Evolutionary conservation across 108 stramenopile genomes (phyloP), one percentile per base, ranked within the genome.

Genomic region (Aureococcus anophagefferens): DNA sequence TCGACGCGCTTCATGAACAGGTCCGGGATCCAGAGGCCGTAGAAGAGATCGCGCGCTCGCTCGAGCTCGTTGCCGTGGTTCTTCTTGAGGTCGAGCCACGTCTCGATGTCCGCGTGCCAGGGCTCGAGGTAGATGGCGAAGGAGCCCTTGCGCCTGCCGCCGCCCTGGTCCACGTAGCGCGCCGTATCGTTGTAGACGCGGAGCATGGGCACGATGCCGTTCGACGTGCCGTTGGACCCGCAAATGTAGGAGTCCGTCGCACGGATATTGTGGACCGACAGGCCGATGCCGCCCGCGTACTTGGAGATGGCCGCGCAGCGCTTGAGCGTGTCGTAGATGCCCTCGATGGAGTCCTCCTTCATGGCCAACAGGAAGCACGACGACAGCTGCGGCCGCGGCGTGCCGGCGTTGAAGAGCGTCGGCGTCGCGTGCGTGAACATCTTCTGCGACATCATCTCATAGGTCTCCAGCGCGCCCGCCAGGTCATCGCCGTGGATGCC

Each of bases 131-230:
- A 98, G 68, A 96, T 77, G 21, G 97, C 97, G 81, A 98, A 93
- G 35, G 95, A 93, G 13, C 97, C 97, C 30, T 94, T 94, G 62
- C 97, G 80, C 76, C 94, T 96, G 30, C 96, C 96, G 16, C 96
- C 97, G 5, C 95, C 97, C 74, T 98, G 97, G 79, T 98, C 92
- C 14, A 98, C 97, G 73, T 96, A 96, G 45, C 96, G 85, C 17
- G 93, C 90, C 33, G 95, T 98, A 35, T 89, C 90, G 84, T 98
- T 94, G 72, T 90, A 98, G 11, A 98, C 95, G 18, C 95, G 89
- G n/a, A 98, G 88, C 95, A 98, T 96, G 28, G 97, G 97, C n/a
- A 98, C 94, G 59, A 98, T 79, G 13, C 97, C 97, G 79, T 96
- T 96, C 21, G 92, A 92, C 4, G 83, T 83, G 21, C 97, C 97